These are phyloP conservation scores for Chalciporus pseudorubinellus DNA, from an alignment of 768 basidiomycete genomes.

Conservation along the genomic window DNA sequence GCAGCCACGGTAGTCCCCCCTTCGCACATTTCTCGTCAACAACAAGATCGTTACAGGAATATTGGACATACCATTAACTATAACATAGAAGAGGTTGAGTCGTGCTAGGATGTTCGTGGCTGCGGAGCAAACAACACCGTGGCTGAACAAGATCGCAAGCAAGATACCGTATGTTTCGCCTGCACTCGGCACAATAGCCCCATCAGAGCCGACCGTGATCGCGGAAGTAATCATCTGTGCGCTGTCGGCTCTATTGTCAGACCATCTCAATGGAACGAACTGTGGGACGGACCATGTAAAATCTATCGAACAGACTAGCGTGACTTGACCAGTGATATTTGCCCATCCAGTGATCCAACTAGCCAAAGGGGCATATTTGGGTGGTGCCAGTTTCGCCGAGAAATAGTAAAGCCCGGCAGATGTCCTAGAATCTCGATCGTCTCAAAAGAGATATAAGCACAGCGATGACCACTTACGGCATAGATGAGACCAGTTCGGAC, in stretches of 20 bases:
- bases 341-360: conserved; percentile 66
- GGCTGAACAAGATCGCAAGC: too few relatives aligned
- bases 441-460: background rate
- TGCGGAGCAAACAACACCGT: too few relatives aligned
- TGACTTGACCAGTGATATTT: conserved; percentile 68
- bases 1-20: conserved; percentile 60
- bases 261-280: too few relatives aligned
- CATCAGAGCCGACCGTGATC: conserved; percentile 58
- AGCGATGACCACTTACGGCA: conserved; percentile 55
- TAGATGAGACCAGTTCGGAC: conserved; percentile 69
- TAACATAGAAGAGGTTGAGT: conserved; percentile 67
- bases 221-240: conserved; percentile 79
- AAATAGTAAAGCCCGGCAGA: conserved; percentile 81
- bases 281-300: conserved; percentile 43
- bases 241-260: conserved; percentile 7
- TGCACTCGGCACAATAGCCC: conserved; percentile 46
- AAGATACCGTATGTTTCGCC: too few relatives aligned
- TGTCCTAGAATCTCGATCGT: conserved; percentile 42
- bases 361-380: conserved; percentile 56
- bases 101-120: too few relatives aligned
- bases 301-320: conserved; percentile 73
- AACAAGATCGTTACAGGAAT: too few relatives aligned
- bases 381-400: conserved; percentile 70
- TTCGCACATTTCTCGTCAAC: too few relatives aligned
- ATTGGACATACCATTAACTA: conserved; percentile 46